These are phyloP conservation scores for Trichoderma afroharzianum DNA, from an alignment of 2,329 filamentous ascomycete species.

Conservation along the genomic window DNA sequence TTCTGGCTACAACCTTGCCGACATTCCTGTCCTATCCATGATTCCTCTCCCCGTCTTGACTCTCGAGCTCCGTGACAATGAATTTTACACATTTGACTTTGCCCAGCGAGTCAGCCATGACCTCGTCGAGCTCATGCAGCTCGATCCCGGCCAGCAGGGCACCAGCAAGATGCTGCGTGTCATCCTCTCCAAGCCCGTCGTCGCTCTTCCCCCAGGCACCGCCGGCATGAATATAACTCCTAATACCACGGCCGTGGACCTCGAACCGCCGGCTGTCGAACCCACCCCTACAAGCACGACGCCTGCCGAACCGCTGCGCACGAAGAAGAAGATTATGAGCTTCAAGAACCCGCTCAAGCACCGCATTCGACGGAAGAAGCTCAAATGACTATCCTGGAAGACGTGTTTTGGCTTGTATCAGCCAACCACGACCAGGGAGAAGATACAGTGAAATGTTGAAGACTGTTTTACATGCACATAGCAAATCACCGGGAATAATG, in stretches of 20 bases:
- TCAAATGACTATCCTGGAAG: slow-evolving; percentile 14
- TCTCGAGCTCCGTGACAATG: slow-evolving; percentile 30
- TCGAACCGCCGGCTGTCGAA: background rate
- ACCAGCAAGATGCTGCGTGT: slow-evolving; percentile 19
- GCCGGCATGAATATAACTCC: slow-evolving; percentile 5
- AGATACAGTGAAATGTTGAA: background rate
- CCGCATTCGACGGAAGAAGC: slow-evolving; percentile 15
- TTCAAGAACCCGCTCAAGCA: slow-evolving; percentile 18
- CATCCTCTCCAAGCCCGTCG: slow-evolving; percentile 13
- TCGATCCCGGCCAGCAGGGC: slow-evolving; percentile 14
- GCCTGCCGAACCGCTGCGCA: background rate
- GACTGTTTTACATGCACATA: background rate
- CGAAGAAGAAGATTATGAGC: slow-evolving; percentile 9
- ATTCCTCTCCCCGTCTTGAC: slow-evolving; percentile 31
- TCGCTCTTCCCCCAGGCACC: background rate
- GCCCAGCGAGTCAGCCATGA: slow-evolving; percentile 30
- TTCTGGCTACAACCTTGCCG: slow-evolving; percentile 32
- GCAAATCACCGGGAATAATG: background rate
- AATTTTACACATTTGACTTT: slow-evolving; percentile 31
- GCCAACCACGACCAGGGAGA: background rate
- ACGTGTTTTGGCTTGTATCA: background rate
- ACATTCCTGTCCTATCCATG: slow-evolving; percentile 31
- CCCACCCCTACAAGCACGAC: background rate
- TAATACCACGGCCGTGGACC: background rate
- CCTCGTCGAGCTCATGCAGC: slow-evolving; percentile 26